Percentiles rank a stretch among this genome's conserved stretches.
Conservation (phyloP, 2,329 filamentous ascomycete species). For the Cercospora nicotianae region DNA sequence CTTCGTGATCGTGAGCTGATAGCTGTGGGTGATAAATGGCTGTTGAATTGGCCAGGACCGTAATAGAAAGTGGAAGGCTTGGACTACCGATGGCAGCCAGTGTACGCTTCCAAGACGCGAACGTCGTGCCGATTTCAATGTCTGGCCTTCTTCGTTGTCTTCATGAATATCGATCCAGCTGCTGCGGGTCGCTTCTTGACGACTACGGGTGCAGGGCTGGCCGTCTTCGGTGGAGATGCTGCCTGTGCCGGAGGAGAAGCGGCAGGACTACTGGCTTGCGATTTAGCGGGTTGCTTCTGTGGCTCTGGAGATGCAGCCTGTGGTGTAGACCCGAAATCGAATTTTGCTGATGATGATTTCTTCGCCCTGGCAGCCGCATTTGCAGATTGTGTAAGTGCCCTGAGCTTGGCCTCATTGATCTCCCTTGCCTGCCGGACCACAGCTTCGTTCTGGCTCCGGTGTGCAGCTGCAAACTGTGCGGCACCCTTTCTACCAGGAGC, state of each 20-base stretch:
- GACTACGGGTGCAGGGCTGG: constrained; percentile 22
- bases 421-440: constrained; percentile 20
- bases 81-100: no score
- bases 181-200: constrained; percentile 29
- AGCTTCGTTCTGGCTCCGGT: constrained; percentile 19
- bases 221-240: constrained; percentile 3
- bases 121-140: neutral
- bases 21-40: neutral
- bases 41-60: neutral
- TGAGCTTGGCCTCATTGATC: constrained; percentile 24
- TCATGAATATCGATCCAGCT: constrained; percentile 26
- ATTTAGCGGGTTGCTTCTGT: constrained; percentile 5
- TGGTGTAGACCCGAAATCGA: constrained; percentile 14
- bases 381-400: constrained; percentile 20
- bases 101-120: neutral
- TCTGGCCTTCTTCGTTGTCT: constrained; percentile 24
- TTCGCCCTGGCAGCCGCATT: constrained; percentile 6
- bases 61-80: neutral
- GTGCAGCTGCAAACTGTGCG: constrained; percentile 11
- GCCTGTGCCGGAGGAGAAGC: constrained; percentile 4
- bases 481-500: constrained; percentile 14
- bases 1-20: constrained; percentile 29
- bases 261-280: constrained; percentile 1
- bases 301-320: constrained; percentile 12
- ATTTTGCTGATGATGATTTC: constrained; percentile 14